Evolutionary conservation across 495 filamentous ascomycete genomes (phyloP), one percentile per base, ranked within the genome.

Genomic region (Penicillium argentinense): DNA sequence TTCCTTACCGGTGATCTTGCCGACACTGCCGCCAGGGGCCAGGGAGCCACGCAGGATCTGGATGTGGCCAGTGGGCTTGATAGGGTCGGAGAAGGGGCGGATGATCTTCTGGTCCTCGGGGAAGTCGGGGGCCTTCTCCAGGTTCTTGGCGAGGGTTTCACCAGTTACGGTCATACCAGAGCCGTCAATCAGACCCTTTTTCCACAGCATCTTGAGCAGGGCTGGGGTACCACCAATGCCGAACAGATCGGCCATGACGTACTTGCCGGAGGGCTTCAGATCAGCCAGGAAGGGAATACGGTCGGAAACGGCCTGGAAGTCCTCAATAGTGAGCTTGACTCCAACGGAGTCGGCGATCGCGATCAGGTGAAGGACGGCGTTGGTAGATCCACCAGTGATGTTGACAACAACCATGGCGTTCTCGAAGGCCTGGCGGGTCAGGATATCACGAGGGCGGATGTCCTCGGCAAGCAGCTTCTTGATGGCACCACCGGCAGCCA

Each of bases 1-100:
- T 66, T 98, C 93, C 71, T 98, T 98, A 49, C 93, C 93, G 7
- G 93, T 98, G 68, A 98, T 98, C 76, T 98, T 98, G 50, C 92
- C 93, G 11, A 98, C 93, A 52, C 81, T 87, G 40, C 93, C 93
- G 47, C 87, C 93, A 1, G 93, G 93, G 2, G 93, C 89, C 21
- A 98, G 79, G 5, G 85, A 86, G 25, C 93, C 93, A 41, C 91
- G 87, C 14, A 98, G 81, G 64, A 98, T 98, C 72, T 96, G 91
- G 63, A 98, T 95, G 69, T 97, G 93, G 39, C 93, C 93, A 3
- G 90, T 96, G 21, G 74, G 52, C 74, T 98, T 97, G 78, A 98
- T 92, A 18, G 93, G 95, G 66, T 95, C 84, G 66, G 78, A 86
- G 48, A 97, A 71, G 3, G 93, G 91, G 9, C 88, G 89, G 75